Evolutionary conservation across 169 alveolate species (phyloP).

Genomic region (Cryptosporidium sp.): DNA sequence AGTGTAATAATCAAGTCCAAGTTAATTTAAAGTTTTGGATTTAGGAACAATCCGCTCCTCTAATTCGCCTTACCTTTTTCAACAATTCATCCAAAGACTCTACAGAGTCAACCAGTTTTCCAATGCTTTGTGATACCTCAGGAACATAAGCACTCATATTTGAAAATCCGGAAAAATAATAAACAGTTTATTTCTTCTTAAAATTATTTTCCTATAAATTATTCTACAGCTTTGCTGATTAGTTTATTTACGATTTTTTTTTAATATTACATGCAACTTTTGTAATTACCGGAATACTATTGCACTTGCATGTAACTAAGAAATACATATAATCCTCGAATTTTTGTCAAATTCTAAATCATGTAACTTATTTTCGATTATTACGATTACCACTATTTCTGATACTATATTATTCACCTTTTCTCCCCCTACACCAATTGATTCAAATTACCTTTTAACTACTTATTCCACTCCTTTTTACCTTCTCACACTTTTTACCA

Average conservation of each 20-base stretch:
- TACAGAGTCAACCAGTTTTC: slow-evolving; percentile 64
- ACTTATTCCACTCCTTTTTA: background rate
- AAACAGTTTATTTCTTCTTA: background rate
- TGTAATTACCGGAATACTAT: background rate
- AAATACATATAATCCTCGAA: slow-evolving; percentile 59
- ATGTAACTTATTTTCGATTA: background rate
- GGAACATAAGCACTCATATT: slow-evolving; percentile 63
- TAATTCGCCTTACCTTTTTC: slow-evolving; percentile 18
- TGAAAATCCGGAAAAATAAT: background rate
- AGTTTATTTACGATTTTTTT: background rate
- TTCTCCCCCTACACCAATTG: background rate
- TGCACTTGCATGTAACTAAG: background rate
- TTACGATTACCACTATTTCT: too few species aligned
- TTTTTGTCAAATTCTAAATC: slow-evolving; percentile 7
- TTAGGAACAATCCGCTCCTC: background rate
- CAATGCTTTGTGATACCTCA: slow-evolving; percentile 69
- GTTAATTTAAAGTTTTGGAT: background rate
- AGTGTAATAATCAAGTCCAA: background rate
- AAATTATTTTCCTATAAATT: background rate
- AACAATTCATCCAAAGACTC: slow-evolving; percentile 63
- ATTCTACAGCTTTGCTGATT: background rate
- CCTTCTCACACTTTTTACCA: too few species aligned
- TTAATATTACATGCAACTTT: background rate
- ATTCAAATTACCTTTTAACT: background rate
- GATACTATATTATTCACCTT: too few species aligned